phyloP scores from a whole-genome alignment of 306 rosid genomes.

The Boehmeria nivea region DNA sequence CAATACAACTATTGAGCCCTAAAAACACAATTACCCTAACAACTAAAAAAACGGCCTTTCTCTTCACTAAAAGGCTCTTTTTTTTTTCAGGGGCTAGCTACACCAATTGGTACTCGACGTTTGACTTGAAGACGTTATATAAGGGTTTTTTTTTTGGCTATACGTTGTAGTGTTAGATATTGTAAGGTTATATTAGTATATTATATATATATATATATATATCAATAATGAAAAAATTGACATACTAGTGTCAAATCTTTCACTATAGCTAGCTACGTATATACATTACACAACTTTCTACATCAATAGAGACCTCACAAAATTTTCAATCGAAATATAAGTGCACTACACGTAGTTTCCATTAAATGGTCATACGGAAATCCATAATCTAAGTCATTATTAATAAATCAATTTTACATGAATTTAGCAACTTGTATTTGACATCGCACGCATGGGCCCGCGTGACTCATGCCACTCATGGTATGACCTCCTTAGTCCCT shows the following conservation, averaged over 20 bases:
- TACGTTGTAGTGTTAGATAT: too few species aligned
- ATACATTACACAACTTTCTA: not conserved
- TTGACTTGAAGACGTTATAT: too few species aligned
- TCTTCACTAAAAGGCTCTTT: constrained; percentile 1
- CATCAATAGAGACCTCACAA: not conserved
- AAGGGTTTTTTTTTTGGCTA: too few species aligned
- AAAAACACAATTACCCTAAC: not conserved
- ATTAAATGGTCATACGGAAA: not conserved
- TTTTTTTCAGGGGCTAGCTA: not conserved
- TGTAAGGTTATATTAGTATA: too few species aligned
- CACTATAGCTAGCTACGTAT: not conserved
- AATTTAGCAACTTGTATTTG: too few species aligned
- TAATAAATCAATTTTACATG: not conserved
- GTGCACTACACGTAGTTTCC: constrained; percentile 10
- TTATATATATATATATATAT: too few species aligned
- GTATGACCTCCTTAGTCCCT: not conserved
- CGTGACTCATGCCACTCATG: too few species aligned
- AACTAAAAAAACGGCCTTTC: not conserved
- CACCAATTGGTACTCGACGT: too few species aligned
- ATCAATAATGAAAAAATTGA: too few species aligned
- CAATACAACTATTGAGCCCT: not conserved
- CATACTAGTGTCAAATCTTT: not conserved
- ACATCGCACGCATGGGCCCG: not conserved
- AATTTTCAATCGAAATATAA: not conserved
- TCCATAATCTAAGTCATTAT: not conserved